Base-by-base conservation (phyloP, 1,139 yeast species). In the Blastobotrys illinoisensis region DNA sequence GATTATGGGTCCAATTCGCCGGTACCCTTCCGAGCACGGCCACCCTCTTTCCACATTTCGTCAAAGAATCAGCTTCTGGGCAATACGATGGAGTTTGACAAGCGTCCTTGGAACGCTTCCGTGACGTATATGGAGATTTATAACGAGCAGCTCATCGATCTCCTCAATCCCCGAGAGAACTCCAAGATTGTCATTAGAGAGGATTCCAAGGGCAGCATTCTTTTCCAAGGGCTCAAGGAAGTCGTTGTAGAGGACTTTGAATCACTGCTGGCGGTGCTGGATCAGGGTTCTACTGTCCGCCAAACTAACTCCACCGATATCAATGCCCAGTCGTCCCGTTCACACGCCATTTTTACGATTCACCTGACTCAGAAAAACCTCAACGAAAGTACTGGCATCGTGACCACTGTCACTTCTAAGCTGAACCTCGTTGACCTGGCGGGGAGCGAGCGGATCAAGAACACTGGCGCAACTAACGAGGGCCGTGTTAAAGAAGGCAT, bases 371-470 rank as follows among this genome's bases (percentile, higher is more conserved):
- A 63, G 49, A 56, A 55, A 21, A 60, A 54, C 9, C 50, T 50
- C 13, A 57, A 58, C 26, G 59, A 60, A 1, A 60, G 55, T 13
- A 58, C 63, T 9, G 65, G 62, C 9, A 56, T 61, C n/a, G 46
- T 57, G 4, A 61, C 64, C 82, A 62, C 66, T 4, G 52, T 62
- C 21, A 59, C 64, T 3, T 59, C 64, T 47, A 65, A 83, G 62
- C 76, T 89, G 67, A 87, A 88, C 65, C 72, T 89, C 47, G 95
- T 89, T 5, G 97, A 89, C 72, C 76, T 89, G 57, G 97, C 97
- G 0, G 97, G 97, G 0, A 85, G 91, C 43, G 95, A 86, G 66
- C 85, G 89, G 63, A 80, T 89, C 50, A 80, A 76, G 58, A 75
- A 88, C 55, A 84, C 93, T 0, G 95, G 95, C 1, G 90, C 93